A percentile compares a stretch with the other conserved stretches of the same genome.
These are phyloP conservation scores for Xylaria sp. DNA, from an alignment of 495 filamentous ascomycete genomes.

Conservation along the genomic window DNA sequence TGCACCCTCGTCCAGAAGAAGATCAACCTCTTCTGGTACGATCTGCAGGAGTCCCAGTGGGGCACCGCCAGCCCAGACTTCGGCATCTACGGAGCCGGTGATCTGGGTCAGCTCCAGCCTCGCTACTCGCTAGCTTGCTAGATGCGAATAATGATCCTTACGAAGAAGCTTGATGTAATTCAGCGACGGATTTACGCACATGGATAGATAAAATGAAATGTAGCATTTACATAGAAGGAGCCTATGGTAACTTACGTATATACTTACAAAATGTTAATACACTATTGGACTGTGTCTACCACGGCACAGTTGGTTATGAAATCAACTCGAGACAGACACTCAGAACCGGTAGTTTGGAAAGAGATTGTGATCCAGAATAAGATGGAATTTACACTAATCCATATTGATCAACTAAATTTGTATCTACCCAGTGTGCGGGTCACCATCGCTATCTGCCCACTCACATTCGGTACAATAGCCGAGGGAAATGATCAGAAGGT, in stretches of 20 bases:
- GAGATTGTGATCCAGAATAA: no score
- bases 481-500: neutral
- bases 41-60: conserved; percentile 66
- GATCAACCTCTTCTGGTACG: conserved; percentile 75
- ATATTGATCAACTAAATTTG: no score
- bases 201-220: conserved; percentile 27
- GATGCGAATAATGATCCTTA: conserved; percentile 25
- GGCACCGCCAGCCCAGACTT: conserved; percentile 68
- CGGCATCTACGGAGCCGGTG: conserved; percentile 54
- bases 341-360: neutral
- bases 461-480: neutral
- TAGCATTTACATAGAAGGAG: conserved; percentile 16
- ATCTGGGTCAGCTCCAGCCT: conserved; percentile 51
- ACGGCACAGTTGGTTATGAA: neutral
- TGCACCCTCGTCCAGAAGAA: conserved; percentile 67
- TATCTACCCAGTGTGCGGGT: neutral
- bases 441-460: neutral
- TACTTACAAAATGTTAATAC: conserved; percentile 13
- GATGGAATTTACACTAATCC: no score
- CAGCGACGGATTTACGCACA: neutral
- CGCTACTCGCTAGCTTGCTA: conserved; percentile 63
- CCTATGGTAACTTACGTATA: neutral
- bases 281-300: neutral
- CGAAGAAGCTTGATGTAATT: neutral
- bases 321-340: neutral